These are phyloP conservation scores for Lolium rigidum DNA, from an alignment of 176 grass and related monocot genomes.

Conservation along the genomic window DNA sequence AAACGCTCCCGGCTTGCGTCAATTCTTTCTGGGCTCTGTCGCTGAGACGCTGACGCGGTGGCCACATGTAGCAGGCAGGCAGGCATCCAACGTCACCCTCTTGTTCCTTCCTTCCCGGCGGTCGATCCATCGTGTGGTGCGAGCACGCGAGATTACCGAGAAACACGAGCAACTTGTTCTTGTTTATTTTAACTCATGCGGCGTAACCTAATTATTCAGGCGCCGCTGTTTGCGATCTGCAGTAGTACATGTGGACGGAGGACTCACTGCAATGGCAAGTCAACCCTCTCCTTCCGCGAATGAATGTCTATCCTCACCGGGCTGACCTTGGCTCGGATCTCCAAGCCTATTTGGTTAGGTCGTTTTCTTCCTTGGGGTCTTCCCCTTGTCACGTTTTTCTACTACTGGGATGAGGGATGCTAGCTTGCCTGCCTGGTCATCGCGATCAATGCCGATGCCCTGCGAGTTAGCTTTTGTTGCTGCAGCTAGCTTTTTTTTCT, in stretches of 20 bases:
- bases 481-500: too few relatives aligned
- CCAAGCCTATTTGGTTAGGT: background rate
- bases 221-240: background rate
- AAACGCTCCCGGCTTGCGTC: too few relatives aligned
- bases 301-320: background rate
- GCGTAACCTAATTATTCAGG: background rate
- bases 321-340: slow-evolving; percentile 28
- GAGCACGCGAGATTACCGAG: background rate
- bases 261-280: background rate
- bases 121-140: background rate
- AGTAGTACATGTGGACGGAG: too few relatives aligned
- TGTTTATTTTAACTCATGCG: background rate
- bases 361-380: slow-evolving; percentile 34
- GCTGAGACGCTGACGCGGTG: too few relatives aligned
- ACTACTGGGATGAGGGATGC: too few relatives aligned
- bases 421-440: too few relatives aligned
- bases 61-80: too few relatives aligned
- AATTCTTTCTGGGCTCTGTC: too few relatives aligned
- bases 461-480: background rate
- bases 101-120: background rate
- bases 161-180: background rate
- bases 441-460: background rate
- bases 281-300: slow-evolving; percentile 28
- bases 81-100: too few relatives aligned
- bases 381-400: background rate